Conservation (phyloP, 495 filamentous ascomycete genomes). For the Lasiosphaeris hirsuta region DNA sequence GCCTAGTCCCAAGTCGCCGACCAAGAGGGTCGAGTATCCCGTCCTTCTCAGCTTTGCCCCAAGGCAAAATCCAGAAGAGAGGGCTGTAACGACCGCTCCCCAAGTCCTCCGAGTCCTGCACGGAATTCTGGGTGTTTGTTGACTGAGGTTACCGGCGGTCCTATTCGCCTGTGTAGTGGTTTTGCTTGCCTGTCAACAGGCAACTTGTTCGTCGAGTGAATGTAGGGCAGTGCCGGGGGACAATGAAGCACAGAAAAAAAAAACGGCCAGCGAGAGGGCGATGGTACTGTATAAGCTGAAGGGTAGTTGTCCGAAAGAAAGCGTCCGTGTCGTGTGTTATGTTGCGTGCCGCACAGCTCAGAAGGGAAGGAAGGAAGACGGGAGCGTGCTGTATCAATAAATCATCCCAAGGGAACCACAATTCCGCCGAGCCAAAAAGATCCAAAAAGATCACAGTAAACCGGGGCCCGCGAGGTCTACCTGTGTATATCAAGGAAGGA, state of each 20-base stretch:
- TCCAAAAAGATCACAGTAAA: too few relatives aligned
- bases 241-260: not conserved
- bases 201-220: not conserved
- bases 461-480: slow-evolving; percentile 3
- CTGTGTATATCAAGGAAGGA: slow-evolving; percentile 7
- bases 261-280: not conserved
- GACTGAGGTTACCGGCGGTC: not conserved
- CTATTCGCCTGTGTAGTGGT: too few relatives aligned
- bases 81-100: not conserved
- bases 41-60: not conserved
- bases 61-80: not conserved
- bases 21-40: too few relatives aligned
- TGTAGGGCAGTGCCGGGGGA: not conserved
- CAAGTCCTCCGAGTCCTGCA: not conserved
- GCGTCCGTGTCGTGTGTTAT: not conserved
- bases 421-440: slow-evolving; percentile 14
- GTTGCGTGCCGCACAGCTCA: slow-evolving; percentile 1
- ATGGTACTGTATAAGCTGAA: not conserved
- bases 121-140: not conserved
- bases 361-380: slow-evolving; percentile 1
- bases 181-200: not conserved
- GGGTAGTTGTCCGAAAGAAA: not conserved
- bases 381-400: slow-evolving; percentile 4
- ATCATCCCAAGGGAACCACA: slow-evolving; percentile 11
- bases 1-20: not conserved